Conservation (phyloP, 768 basidiomycete genomes). For the Termitomyces sp. region DNA sequence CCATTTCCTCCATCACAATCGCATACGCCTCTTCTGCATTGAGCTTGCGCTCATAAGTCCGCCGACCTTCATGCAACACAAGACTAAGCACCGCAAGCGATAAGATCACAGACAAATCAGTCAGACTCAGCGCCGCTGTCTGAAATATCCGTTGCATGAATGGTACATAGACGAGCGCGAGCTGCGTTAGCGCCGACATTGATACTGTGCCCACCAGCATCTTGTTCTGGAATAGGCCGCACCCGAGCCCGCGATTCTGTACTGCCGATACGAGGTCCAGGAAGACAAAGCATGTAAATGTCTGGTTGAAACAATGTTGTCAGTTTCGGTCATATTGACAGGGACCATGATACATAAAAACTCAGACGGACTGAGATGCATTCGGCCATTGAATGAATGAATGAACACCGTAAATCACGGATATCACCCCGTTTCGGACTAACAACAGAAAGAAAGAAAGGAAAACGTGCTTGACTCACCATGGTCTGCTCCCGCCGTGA, state of each 20-base stretch:
- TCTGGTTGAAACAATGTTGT: conserved; percentile 39
- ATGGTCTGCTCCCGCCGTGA: conserved; percentile 91
- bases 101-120: conserved; percentile 70
- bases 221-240: conserved; percentile 75
- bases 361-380: neutral
- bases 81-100: conserved; percentile 61
- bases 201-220: conserved; percentile 90
- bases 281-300: conserved; percentile 96
- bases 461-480: conserved; percentile 37
- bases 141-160: conserved; percentile 92
- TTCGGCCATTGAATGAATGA: neutral
- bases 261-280: conserved; percentile 93
- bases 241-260: conserved; percentile 89
- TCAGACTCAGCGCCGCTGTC: conserved; percentile 68
- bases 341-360: neutral
- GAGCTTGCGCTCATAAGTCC: conserved; percentile 67
- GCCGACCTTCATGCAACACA: conserved; percentile 68
- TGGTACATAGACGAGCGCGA: conserved; percentile 85
- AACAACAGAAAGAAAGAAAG: neutral
- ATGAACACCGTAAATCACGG: conserved; percentile 4
- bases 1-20: conserved; percentile 49
- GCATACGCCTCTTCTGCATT: conserved; percentile 49
- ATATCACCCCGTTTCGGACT: neutral
- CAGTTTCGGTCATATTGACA: neutral
- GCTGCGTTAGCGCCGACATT: conserved; percentile 78